A percentile compares a stretch with the other conserved stretches of the same genome.
phyloP scores from a whole-genome alignment of 305 asterid genomes.

The Fraxinus velutina region DNA sequence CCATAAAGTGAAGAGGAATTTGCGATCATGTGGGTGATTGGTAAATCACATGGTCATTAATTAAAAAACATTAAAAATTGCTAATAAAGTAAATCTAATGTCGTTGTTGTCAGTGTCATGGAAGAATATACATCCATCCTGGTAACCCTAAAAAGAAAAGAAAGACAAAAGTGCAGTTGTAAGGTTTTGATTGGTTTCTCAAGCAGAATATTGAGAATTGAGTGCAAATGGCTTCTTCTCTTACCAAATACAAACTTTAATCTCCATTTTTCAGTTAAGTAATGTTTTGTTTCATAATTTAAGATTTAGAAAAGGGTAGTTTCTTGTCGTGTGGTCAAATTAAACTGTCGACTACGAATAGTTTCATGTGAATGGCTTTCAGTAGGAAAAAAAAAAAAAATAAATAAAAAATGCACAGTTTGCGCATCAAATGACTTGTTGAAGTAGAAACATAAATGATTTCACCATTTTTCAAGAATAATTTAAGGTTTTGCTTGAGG shows the following conservation, averaged over 20 bases:
- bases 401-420: not conserved
- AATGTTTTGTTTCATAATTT: not conserved
- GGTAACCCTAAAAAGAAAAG: constrained; percentile 36
- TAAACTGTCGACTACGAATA: not conserved
- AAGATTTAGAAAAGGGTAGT: not conserved
- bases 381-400: not conserved
- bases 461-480: not conserved
- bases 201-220: constrained; percentile 14
- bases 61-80: constrained; percentile 15
- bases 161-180: constrained; percentile 38
- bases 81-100: constrained; percentile 7
- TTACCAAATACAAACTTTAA: not conserved
- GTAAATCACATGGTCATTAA: constrained; percentile 48
- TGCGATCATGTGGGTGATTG: constrained; percentile 47
- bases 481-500: not conserved
- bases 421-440: not conserved
- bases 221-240: constrained; percentile 15
- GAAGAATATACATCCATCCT: constrained; percentile 41
- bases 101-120: constrained; percentile 37
- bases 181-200: constrained; percentile 36
- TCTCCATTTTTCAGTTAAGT: not conserved
- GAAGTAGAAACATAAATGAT: not conserved
- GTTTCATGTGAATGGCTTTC: not conserved
- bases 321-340: not conserved
- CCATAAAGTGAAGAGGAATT: constrained; percentile 24